phyloP scores from a whole-genome alignment of 1,284 basidiomycete genomes.

The Moesziomyces sp. region DNA sequence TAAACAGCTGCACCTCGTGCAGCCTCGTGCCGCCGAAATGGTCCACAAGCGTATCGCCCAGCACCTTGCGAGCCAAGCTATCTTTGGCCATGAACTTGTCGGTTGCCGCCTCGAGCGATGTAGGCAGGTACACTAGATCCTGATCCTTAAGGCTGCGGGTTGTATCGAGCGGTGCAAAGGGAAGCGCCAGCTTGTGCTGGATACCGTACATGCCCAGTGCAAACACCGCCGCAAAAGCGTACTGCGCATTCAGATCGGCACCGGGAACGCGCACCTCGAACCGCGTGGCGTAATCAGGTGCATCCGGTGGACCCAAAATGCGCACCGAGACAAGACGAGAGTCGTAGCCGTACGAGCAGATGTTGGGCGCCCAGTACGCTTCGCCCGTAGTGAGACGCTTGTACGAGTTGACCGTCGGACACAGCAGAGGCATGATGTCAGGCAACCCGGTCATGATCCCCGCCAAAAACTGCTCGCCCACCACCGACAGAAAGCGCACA shows the following conservation, averaged over 20 bases:
- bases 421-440: conserved; percentile 76
- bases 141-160: conserved; percentile 19
- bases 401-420: conserved; percentile 96
- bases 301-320: conserved; percentile 88
- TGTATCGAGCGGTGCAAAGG: conserved; percentile 77
- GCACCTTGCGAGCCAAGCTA: conserved; percentile 84
- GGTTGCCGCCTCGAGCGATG: conserved; percentile 82
- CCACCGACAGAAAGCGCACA: conserved; percentile 82
- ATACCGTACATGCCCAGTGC: conserved; percentile 87
- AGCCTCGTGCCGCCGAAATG: conserved; percentile 91
- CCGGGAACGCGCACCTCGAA: conserved; percentile 94
- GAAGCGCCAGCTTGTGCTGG: conserved; percentile 77
- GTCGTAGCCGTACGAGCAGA: conserved; percentile 90
- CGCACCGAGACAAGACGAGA: conserved; percentile 89
- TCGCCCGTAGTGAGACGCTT: conserved; percentile 95
- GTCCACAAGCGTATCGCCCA: conserved; percentile 89
- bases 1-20: conserved; percentile 86
- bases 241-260: conserved; percentile 94
- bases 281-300: conserved; percentile 81
- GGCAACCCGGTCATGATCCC: conserved; percentile 87
- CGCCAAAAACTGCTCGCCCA: conserved; percentile 91
- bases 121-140: conserved; percentile 71
- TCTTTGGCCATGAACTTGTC: conserved; percentile 79
- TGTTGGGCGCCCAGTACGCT: conserved; percentile 92
- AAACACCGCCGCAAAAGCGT: conserved; percentile 86